phyloP scores from a whole-genome alignment of 1,139 yeast genomes.

The Arxiozyma bovina region DNA sequence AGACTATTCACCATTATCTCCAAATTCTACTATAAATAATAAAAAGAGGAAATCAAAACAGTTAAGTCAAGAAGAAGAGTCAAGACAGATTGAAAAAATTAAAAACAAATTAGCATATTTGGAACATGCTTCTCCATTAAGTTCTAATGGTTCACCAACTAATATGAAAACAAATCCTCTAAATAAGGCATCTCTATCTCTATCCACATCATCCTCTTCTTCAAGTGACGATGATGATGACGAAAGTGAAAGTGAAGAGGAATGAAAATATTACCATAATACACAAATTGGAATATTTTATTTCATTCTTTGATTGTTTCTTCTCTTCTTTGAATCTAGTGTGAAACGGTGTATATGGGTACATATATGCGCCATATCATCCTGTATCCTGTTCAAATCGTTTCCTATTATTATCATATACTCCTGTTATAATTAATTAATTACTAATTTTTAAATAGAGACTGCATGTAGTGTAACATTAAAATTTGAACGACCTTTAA shows the following conservation, averaged over 20 bases:
- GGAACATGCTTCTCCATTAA: slow-evolving; percentile 34
- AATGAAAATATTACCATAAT: slow-evolving; percentile 11
- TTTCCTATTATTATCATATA: slow-evolving; percentile 8
- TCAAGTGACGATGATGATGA: slow-evolving; percentile 37
- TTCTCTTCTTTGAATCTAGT: background rate
- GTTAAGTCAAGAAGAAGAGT: slow-evolving; percentile 57
- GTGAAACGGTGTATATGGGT: background rate
- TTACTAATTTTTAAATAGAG: background rate
- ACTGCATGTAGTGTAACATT: slow-evolving; percentile 2
- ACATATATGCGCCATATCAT: too few relatives aligned
- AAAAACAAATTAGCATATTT: slow-evolving; percentile 76
- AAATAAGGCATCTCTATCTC: background rate
- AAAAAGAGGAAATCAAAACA: slow-evolving; percentile 32
- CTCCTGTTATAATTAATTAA: background rate
- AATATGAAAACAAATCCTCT: slow-evolving; percentile 13
- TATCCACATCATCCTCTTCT: slow-evolving; percentile 35
- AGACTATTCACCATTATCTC: slow-evolving; percentile 26
- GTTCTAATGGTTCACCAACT: slow-evolving; percentile 26
- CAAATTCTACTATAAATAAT: slow-evolving; percentile 20
- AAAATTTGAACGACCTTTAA: background rate
- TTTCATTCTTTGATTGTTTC: background rate
- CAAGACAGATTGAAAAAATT: slow-evolving; percentile 74
- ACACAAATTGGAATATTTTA: background rate
- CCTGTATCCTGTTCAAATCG: too few relatives aligned
- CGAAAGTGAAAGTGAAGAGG: slow-evolving; percentile 36